Evolutionary conservation across 805 yeast species (phyloP).

Genomic region (Candida odintsovae): DNA sequence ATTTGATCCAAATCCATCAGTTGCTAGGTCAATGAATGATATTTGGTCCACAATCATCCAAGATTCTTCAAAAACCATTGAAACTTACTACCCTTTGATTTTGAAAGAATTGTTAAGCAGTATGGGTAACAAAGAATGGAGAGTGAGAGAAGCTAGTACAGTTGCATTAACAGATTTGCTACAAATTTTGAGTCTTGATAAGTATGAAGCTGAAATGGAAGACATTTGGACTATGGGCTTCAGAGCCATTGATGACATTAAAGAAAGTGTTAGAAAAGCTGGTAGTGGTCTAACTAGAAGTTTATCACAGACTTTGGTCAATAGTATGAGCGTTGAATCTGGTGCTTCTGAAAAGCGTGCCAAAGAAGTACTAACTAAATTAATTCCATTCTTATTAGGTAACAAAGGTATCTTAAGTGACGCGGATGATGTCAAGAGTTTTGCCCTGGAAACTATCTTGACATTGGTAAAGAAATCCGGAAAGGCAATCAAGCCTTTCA

Average conservation of each 20-base stretch:
- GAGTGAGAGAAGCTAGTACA: conserved; percentile 85
- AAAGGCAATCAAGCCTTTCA: conserved; percentile 53
- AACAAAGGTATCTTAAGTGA: conserved; percentile 74
- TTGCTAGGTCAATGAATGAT: conserved; percentile 76
- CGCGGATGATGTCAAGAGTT: conserved; percentile 75
- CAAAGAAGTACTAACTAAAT: conserved; percentile 40
- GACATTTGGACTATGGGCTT: conserved; percentile 85
- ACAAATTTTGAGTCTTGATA: conserved; percentile 47
- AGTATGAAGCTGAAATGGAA: conserved; percentile 47
- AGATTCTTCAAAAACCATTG: conserved; percentile 48
- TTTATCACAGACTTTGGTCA: conserved; percentile 56
- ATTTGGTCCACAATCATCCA: conserved; percentile 75
- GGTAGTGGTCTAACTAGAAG: conserved; percentile 65
- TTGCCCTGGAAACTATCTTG: conserved; percentile 70
- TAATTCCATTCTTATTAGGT: conserved; percentile 79
- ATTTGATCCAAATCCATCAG: conserved; percentile 76
- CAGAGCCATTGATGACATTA: conserved; percentile 88
- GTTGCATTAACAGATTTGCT: conserved; percentile 65
- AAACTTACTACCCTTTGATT: conserved; percentile 50
- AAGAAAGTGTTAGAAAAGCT: conserved; percentile 84
- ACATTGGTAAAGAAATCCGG: conserved; percentile 65
- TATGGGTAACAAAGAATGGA: conserved; percentile 85
- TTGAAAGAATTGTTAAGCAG: conserved; percentile 56
- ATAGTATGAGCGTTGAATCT: conserved; percentile 43
- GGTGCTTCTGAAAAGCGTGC: conserved; percentile 38